These are phyloP conservation scores for Cryptosporidium andersoni DNA, from an alignment of 169 alveolate genomes.

Conservation along the genomic window DNA sequence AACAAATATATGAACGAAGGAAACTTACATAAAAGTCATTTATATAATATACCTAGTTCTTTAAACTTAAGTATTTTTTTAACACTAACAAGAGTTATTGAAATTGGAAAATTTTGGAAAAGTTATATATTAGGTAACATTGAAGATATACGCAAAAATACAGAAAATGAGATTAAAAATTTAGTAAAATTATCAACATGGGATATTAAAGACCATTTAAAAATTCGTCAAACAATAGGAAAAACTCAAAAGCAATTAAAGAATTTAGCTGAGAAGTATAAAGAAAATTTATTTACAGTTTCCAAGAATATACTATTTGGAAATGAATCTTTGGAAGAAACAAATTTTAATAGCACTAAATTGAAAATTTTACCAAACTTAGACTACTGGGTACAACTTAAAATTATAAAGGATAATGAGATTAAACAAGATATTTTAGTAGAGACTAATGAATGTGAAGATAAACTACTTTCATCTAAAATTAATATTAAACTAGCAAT, in stretches of 20 bases:
- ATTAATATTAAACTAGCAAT: not conserved
- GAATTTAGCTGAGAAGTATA: slow-evolving; percentile 7
- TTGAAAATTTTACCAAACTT: not conserved
- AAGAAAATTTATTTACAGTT: slow-evolving; percentile 4
- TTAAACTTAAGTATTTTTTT: not conserved
- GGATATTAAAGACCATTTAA: slow-evolving; percentile 31
- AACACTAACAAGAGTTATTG: not conserved
- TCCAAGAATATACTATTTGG: not conserved
- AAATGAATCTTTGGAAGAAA: not conserved
- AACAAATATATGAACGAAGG: too few relatives aligned
- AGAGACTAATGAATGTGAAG: not conserved
- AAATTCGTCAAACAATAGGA: slow-evolving; percentile 7
- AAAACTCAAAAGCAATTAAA: slow-evolving; percentile 29
- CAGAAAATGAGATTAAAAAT: slow-evolving; percentile 13
- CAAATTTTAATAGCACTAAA: too few relatives aligned
- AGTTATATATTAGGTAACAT: not conserved
- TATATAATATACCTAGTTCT: not conserved
- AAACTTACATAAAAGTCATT: not conserved
- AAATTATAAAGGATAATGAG: too few relatives aligned
- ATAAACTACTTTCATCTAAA: slow-evolving; percentile 4
- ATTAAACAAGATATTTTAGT: too few relatives aligned
- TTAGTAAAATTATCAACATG: slow-evolving; percentile 42
- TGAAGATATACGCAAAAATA: not conserved
- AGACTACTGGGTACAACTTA: not conserved
- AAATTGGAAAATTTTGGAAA: not conserved